Conservation (phyloP, 208 protist genomes). For the Leishmania major region DNA sequence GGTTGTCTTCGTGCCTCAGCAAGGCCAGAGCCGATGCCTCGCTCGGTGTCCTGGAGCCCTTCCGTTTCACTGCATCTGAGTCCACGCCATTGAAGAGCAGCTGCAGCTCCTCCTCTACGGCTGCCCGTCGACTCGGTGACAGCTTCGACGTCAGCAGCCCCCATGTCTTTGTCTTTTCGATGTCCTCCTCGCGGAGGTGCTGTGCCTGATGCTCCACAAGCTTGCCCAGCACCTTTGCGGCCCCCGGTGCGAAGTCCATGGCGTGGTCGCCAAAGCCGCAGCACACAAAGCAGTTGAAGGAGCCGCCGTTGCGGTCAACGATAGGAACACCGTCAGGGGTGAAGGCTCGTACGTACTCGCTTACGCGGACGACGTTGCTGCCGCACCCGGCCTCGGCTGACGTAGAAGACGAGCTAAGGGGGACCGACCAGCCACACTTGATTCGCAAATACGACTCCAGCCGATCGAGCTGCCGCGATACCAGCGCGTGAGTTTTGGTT, state of each 20-base stretch:
- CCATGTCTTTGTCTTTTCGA: slow-evolving; percentile 28
- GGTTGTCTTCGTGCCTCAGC: slow-evolving; percentile 50
- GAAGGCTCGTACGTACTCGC: slow-evolving; percentile 69
- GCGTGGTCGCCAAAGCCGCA: slow-evolving; percentile 86
- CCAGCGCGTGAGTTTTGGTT: slow-evolving; percentile 13
- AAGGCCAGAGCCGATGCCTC: not conserved
- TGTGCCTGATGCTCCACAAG: slow-evolving; percentile 71
- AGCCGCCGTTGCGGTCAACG: slow-evolving; percentile 63
- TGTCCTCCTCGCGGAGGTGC: slow-evolving; percentile 51
- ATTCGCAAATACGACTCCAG: slow-evolving; percentile 67
- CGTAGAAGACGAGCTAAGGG: slow-evolving; percentile 7
- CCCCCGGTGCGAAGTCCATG: slow-evolving; percentile 73
- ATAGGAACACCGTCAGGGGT: slow-evolving; percentile 85
- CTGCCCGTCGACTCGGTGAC: slow-evolving; percentile 33
- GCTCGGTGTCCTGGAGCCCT: not conserved
- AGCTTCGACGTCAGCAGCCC: slow-evolving; percentile 35
- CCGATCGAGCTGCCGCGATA: slow-evolving; percentile 32
- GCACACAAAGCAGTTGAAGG: slow-evolving; percentile 89
- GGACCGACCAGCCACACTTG: slow-evolving; percentile 47
- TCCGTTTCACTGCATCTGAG: not conserved
- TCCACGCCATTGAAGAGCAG: slow-evolving; percentile 58
- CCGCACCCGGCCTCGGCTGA: not conserved
- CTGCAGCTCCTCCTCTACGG: slow-evolving; percentile 58
- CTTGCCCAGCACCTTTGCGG: slow-evolving; percentile 75
- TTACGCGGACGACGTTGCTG: slow-evolving; percentile 13